Base-by-base conservation (phyloP, 2,329 filamentous ascomycete genomes). In the Myriosclerotinia curreyana region DNA sequence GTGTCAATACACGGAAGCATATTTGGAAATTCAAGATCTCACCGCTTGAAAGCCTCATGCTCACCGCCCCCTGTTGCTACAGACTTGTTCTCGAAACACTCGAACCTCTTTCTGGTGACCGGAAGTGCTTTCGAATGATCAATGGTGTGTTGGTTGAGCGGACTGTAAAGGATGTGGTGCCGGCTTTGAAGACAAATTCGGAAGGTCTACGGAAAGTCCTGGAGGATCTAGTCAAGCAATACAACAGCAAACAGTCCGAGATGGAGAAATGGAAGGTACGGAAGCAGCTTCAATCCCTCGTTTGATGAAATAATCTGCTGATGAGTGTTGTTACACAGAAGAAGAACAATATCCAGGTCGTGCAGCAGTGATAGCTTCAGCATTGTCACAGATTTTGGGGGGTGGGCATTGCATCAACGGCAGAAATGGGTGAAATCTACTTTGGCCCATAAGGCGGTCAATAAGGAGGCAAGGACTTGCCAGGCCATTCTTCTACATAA, bases 51-150 rank as follows among this genome's bases (percentile, higher is more conserved):
- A 68, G 36, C 44, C 44, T 59, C 36, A 34, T 64, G 69, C 75
- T 81, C 77, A 79, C 76, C 77, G 76, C 77, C 67, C 67, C 44
- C 55, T 65, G 54, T 59, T 72, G 65, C 69, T 69, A 65, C 70
- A 98, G 95, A 78, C 90, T 98, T 69, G 95, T 99, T 42, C 85
- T 98, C 60, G 94, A 98, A 75, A 98, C 94, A 4, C 80, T 99
- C 68, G 84, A 89, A 66, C 93, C 93, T 53, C 84, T 98, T 31
- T 83, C 91, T 0, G 84, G 82, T 68, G 90, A 96, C 70, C 90
- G 95, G 73, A 99, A 97, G 80, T 98, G 94, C 79, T 99, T 98
- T 79, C 93, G 95, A 71, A 92, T 99, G 85, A 96, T 99, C 77
- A 98, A 99, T 77, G 95, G 95, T 53, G 93, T 98, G 31, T 81